Conservation (phyloP, 1,284 basidiomycete genomes). For the Ceratobasidium sp. region DNA sequence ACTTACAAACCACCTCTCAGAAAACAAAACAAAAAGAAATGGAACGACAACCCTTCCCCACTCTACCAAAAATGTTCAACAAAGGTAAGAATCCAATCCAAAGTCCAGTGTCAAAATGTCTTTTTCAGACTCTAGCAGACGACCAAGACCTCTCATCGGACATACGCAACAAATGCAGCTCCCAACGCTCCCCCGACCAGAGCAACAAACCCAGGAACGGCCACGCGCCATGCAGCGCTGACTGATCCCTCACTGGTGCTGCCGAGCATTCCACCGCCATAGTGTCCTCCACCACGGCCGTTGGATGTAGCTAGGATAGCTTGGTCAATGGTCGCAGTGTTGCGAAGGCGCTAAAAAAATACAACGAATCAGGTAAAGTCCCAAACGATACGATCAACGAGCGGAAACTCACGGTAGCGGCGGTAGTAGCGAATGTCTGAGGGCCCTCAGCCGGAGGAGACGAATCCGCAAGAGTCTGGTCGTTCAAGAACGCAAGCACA, state of each 20-base stretch:
- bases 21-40: neutral
- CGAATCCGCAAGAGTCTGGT: conserved; percentile 57
- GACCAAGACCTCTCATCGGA: conserved; percentile 13
- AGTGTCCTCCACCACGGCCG: conserved; percentile 50
- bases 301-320: conserved; percentile 54
- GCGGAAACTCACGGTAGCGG: conserved; percentile 65
- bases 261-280: conserved; percentile 39
- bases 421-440: conserved; percentile 49
- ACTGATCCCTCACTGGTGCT: conserved; percentile 38
- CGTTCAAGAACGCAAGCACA: conserved; percentile 76
- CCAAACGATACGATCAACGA: conserved; percentile 31
- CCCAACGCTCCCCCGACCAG: conserved; percentile 31
- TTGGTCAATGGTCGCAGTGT: conserved; percentile 52
- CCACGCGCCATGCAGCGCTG: conserved; percentile 23
- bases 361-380: neutral
- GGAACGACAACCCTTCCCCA: neutral
- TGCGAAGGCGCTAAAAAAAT: conserved; percentile 40
- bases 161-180: conserved; percentile 31
- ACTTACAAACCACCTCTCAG: conserved; percentile 14
- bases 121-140: neutral
- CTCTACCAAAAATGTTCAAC: neutral
- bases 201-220: conserved; percentile 18
- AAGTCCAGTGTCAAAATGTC: conserved; percentile 4
- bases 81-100: neutral
- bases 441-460: conserved; percentile 50